Evolutionary conservation across 805 yeast genomes (phyloP), one percentile per base, ranked within the genome.

Genomic region (Saccharomyces eubayanus): DNA sequence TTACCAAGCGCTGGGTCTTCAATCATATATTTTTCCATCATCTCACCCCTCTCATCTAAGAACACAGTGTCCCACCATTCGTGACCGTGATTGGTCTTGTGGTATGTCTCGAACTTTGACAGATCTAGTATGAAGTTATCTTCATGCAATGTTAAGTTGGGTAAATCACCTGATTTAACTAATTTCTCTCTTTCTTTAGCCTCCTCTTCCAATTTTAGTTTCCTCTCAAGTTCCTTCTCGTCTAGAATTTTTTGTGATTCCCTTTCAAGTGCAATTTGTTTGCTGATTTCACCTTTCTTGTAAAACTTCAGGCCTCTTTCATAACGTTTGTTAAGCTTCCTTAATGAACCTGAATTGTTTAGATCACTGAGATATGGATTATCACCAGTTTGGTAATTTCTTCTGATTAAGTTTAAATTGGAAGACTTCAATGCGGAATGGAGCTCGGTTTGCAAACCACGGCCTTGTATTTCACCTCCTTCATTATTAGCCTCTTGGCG

Each of bases 21-120:
- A 28, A 68, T 74, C 40, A 71, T 70, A 50, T 73, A 72, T 11
- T 72, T 68, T 0, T 70, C 72, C n/a, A 75, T 54, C 43, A 72
- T 62, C 1, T 65, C 65, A 58, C 79, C 77, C 45, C 64, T 64
- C 2, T 68, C 67, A 28, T 72, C 73, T 1, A 86, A 59, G 49
- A 81, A 79, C 2, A 81, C 81, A 52, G 70, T 66, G 70, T 92
- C 97, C 97, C 97, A 92, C 96, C 97, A 89, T 67, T 90, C 97
- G 16, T 36, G 20, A 16, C 43, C 43, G 20, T 36, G 43, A 5
- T 36, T 36, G 20, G 9, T 9, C 4, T 36, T 16, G 9, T 36
- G 20, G 1, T 83, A 69, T 2, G 54, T 56, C 0, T 96, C 96
- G 1, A 91, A 90, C 20, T 55, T 63, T 0, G 63, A 54, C 4